Percentiles rank a stretch among this genome's conserved stretches.
Conservation (phyloP, 2,329 filamentous ascomycete genomes). For the Aspergillus thermomutatus region DNA sequence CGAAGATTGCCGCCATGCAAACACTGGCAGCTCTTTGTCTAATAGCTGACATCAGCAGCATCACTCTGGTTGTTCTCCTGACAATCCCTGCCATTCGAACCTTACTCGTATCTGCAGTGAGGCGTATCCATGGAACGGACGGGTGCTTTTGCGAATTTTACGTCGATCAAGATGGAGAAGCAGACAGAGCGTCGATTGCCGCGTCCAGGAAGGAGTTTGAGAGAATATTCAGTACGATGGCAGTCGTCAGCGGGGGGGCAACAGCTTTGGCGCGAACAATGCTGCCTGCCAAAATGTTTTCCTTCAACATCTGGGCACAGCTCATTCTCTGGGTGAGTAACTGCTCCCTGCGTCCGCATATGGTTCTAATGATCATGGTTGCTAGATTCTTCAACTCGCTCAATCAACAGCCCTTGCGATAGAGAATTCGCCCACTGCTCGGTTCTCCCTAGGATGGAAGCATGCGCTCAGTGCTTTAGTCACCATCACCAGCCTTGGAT, state of each 20-base stretch:
- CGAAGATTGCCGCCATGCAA: neutral
- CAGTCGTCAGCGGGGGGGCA: neutral
- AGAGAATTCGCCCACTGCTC: neutral
- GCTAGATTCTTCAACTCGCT: neutral
- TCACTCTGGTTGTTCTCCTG: neutral
- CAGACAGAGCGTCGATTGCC: neutral
- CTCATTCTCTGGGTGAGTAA: neutral
- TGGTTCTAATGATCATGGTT: neutral
- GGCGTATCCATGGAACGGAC: neutral
- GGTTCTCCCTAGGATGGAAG: neutral
- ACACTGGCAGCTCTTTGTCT: neutral
- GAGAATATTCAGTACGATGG: neutral
- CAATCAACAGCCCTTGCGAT: neutral
- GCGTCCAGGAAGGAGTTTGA: neutral
- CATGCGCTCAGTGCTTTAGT: neutral
- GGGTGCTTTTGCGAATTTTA: neutral
- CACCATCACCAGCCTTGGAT: neutral
- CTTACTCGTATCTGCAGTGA: neutral
- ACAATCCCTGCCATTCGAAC: neutral
- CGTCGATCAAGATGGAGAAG: neutral
- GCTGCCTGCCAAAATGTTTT: neutral
- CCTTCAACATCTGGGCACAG: neutral
- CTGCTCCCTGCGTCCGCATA: neutral
- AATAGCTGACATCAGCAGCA: neutral
- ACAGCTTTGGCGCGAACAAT: neutral